Evolutionary conservation across 2,329 filamentous ascomycete species (phyloP).

Genomic region (Monosporascus sp.): DNA sequence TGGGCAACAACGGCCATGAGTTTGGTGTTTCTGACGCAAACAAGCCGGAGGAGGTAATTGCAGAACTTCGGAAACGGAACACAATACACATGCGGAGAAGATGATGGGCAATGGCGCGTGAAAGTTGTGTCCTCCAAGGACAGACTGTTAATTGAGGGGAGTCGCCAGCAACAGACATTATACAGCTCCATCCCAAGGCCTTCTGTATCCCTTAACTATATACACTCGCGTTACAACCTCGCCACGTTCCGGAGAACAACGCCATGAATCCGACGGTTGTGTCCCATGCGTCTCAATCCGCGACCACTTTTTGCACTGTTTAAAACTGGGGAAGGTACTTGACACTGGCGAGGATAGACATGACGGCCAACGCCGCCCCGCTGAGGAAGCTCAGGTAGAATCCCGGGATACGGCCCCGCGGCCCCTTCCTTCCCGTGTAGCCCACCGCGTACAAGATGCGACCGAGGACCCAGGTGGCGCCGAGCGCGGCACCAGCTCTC

Average conservation of each 20-base stretch:
- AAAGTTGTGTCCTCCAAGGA: no score
- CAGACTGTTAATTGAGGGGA: no score
- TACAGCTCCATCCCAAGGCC: no score
- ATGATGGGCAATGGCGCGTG: neutral
- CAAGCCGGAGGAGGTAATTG: conserved; percentile 9
- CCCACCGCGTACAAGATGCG: conserved; percentile 52
- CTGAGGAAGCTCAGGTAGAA: conserved; percentile 28
- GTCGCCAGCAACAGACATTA: no score
- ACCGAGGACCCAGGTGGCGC: conserved; percentile 46
- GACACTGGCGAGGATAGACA: conserved; percentile 39
- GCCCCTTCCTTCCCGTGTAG: conserved; percentile 42
- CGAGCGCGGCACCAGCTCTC: conserved; percentile 41
- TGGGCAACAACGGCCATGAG: conserved; percentile 65
- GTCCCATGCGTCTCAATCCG: neutral
- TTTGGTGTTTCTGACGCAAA: conserved; percentile 21
- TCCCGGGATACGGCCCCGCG: conserved; percentile 39
- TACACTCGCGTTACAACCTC: no score
- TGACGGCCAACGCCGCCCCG: conserved; percentile 35
- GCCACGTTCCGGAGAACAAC: no score
- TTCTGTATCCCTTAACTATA: no score
- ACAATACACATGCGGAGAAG: neutral
- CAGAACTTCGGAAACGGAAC: conserved; percentile 18
- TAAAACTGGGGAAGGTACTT: conserved; percentile 26
- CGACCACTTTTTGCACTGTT: neutral
- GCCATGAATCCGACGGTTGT: no score